Percentiles rank a stretch among this genome's conserved stretches.
phyloP scores from a whole-genome alignment of 768 basidiomycete genomes.

The Porphyrellus cyaneotinctus region DNA sequence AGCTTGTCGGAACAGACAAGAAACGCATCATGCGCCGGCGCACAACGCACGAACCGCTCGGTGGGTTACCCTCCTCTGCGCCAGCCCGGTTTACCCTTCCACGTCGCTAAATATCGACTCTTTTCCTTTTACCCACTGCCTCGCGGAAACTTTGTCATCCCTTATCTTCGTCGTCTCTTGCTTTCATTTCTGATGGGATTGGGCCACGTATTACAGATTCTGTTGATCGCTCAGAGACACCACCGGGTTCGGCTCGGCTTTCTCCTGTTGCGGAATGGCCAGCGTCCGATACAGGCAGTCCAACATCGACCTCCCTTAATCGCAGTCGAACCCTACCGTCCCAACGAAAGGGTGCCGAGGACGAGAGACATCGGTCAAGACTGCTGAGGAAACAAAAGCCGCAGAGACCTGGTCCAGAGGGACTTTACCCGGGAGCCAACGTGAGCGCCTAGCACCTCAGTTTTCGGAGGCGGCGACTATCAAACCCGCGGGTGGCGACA shows the following conservation, averaged over 20 bases:
- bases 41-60: constrained; percentile 48
- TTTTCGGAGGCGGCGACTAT: background rate
- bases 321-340: constrained; percentile 65
- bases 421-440: constrained; percentile 19
- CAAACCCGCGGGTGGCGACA: constrained; percentile 5
- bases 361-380: constrained; percentile 37
- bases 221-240: constrained; percentile 14
- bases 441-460: constrained; percentile 17
- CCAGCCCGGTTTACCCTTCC: constrained; percentile 28
- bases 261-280: constrained; percentile 49
- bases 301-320: constrained; percentile 33
- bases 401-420: constrained; percentile 31
- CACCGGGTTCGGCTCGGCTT: constrained; percentile 35
- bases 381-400: constrained; percentile 52
- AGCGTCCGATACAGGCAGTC: constrained; percentile 26
- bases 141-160: background rate
- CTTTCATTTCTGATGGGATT: constrained; percentile 13
- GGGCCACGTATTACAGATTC: constrained; percentile 17
- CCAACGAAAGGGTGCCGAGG: constrained; percentile 24
- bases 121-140: constrained; percentile 5
- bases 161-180: constrained; percentile 3
- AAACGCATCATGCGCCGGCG: constrained; percentile 50
- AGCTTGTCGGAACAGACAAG: constrained; percentile 39
- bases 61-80: constrained; percentile 33
- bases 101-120: constrained; percentile 25